A percentile compares a stretch with the other conserved stretches of the same genome.
phyloP scores from a whole-genome alignment of 345 rosid species.

The Durio zibethinus region DNA sequence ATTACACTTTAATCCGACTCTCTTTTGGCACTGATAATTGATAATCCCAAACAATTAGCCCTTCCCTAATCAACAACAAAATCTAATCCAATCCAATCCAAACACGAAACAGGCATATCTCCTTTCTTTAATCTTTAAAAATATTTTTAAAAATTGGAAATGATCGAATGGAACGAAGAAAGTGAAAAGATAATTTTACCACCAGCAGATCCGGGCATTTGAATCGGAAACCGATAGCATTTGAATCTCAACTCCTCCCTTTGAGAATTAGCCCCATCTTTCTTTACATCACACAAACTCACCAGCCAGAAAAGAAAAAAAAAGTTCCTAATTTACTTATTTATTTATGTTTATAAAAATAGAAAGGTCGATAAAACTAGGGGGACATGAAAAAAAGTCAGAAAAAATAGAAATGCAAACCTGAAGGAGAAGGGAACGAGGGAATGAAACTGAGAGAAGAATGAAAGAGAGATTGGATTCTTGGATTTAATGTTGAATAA shows the following conservation, averaged over 20 bases:
- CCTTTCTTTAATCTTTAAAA: background rate
- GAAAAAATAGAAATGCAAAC: background rate
- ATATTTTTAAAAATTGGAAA: background rate
- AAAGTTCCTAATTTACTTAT: background rate
- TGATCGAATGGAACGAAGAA: background rate
- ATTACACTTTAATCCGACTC: background rate
- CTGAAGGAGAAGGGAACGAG: background rate
- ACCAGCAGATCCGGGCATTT: slow-evolving; percentile 38
- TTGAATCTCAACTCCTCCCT: slow-evolving; percentile 29
- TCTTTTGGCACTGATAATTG: background rate
- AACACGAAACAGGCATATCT: background rate
- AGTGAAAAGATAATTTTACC: slow-evolving; percentile 17
- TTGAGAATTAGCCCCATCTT: slow-evolving; percentile 3
- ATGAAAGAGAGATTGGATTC: slow-evolving; percentile 13
- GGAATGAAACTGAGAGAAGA: background rate
- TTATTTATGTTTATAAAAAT: background rate
- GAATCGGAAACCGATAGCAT: slow-evolving; percentile 28
- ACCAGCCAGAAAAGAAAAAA: slow-evolving; percentile 5
- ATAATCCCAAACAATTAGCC: background rate
- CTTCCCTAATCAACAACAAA: background rate
- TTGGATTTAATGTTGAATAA: slow-evolving; percentile 2
- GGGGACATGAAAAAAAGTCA: slow-evolving; percentile 8
- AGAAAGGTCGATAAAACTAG: slow-evolving; percentile 8
- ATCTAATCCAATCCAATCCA: background rate
- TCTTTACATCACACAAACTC: slow-evolving; percentile 2